Evolutionary conservation across 2,329 filamentous ascomycete genomes (phyloP).

Genomic region (Fusarium falciforme): DNA sequence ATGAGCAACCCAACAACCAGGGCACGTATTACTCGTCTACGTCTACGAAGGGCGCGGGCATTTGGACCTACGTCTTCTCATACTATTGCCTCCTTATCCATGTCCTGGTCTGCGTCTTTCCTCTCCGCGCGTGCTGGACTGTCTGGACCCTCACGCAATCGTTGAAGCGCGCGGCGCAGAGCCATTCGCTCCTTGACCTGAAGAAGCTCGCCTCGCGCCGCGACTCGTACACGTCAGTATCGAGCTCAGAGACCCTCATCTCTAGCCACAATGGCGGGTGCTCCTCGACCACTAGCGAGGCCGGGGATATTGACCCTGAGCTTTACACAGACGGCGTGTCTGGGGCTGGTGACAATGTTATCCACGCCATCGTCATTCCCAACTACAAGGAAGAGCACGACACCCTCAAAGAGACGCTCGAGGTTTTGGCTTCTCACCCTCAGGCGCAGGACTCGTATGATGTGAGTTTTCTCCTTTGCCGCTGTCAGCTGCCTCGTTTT

Average conservation of each 20-base stretch:
- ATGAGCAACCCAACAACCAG: conserved; percentile 53
- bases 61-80: conserved; percentile 67
- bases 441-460: conserved; percentile 74
- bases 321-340: conserved; percentile 58
- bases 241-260: conserved; percentile 66
- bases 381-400: conserved; percentile 81
- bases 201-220: conserved; percentile 62
- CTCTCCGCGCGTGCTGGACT: conserved; percentile 70
- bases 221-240: conserved; percentile 65
- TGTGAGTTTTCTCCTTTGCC: conserved; percentile 60
- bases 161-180: conserved; percentile 59
- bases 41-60: conserved; percentile 55
- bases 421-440: conserved; percentile 75
- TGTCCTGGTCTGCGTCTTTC: conserved; percentile 71
- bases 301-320: conserved; percentile 62
- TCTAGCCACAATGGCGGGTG: conserved; percentile 57
- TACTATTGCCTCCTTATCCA: conserved; percentile 76
- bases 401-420: conserved; percentile 74
- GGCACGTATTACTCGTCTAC: conserved; percentile 45
- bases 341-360: conserved; percentile 56
- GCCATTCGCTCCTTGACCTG: conserved; percentile 57
- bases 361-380: conserved; percentile 77
- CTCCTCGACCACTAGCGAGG: conserved; percentile 62
- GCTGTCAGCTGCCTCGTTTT: not conserved
- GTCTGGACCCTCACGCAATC: conserved; percentile 67